These are phyloP conservation scores for Nymphaea thermarum DNA, from an alignment of 164 flowering plant genomes.

Conservation along the genomic window DNA sequence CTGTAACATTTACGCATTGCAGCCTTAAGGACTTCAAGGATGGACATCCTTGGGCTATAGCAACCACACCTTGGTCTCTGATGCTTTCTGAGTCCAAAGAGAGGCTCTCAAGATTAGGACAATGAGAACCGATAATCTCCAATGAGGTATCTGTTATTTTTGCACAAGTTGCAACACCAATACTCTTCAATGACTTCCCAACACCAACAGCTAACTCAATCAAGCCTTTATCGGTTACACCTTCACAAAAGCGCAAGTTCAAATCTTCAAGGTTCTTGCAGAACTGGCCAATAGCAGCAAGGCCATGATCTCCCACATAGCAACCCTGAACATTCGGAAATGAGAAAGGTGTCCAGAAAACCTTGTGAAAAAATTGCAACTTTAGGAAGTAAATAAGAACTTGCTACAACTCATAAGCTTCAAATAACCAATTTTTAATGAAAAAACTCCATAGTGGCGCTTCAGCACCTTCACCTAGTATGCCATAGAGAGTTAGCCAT, in stretches of 20 bases:
- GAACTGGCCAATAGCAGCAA: constrained; percentile 64
- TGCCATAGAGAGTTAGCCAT: no score
- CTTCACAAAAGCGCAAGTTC: constrained; percentile 88
- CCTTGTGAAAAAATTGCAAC: neutral
- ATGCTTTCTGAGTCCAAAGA: constrained; percentile 73
- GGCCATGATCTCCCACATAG: constrained; percentile 74
- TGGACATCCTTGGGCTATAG: constrained; percentile 66
- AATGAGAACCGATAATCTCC: constrained; percentile 70
- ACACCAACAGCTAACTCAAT: constrained; percentile 47
- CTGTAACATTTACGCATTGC: constrained; percentile 71
- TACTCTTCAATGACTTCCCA: constrained; percentile 54
- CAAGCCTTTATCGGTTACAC: constrained; percentile 66
- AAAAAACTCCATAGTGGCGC: no score
- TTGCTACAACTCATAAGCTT: no score
- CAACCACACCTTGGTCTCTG: constrained; percentile 54
- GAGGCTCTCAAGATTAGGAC: constrained; percentile 53
- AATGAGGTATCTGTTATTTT: constrained; percentile 67
- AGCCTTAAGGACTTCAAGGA: constrained; percentile 59
- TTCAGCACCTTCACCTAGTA: no score
- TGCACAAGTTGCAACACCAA: constrained; percentile 79
- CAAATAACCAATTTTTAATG: no score
- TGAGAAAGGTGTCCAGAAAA: neutral
- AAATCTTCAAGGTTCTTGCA: constrained; percentile 75
- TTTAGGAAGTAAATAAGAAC: no score
- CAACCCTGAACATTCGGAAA: constrained; percentile 42